Conservation (phyloP, 768 basidiomycete species). For the Phaffia australis region DNA sequence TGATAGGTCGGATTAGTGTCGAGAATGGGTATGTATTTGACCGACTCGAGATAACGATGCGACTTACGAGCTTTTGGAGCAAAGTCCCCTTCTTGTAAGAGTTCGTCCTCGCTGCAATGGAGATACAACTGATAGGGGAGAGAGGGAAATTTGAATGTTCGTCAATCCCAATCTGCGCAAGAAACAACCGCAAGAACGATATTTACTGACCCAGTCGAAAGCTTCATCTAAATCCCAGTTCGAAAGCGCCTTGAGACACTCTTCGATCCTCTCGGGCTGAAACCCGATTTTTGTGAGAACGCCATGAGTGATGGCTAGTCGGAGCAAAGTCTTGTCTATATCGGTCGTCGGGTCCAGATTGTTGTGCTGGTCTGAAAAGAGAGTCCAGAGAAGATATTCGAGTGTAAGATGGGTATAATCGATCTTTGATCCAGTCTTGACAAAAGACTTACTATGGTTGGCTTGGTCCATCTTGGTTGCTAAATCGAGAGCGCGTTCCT, state of each 20-base stretch:
- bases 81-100: slow-evolving; percentile 32
- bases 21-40: too few relatives aligned
- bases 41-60: background rate
- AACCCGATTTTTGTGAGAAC: slow-evolving; percentile 69
- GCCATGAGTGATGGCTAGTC: slow-evolving; percentile 70
- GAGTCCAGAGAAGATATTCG: too few relatives aligned
- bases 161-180: background rate
- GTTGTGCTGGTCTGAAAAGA: too few relatives aligned
- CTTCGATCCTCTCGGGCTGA: slow-evolving; percentile 53
- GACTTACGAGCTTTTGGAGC: slow-evolving; percentile 9
- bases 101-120: slow-evolving; percentile 35
- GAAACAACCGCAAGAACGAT: background rate
- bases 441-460: slow-evolving; percentile 8
- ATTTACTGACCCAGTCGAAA: slow-evolving; percentile 66
- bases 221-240: slow-evolving; percentile 70
- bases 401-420: too few relatives aligned
- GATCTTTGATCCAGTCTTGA: background rate
- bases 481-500: slow-evolving; percentile 53
- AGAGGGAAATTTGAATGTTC: background rate
- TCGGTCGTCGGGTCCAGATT: slow-evolving; percentile 18
- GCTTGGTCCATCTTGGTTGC: slow-evolving; percentile 30
- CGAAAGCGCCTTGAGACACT: slow-evolving; percentile 59
- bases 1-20: background rate
- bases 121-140: slow-evolving; percentile 32
- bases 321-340: slow-evolving; percentile 57